Evolutionary conservation across 441 rosid species (phyloP), one percentile per base, ranked within the genome.

Genomic region (Populus trichocarpa): DNA sequence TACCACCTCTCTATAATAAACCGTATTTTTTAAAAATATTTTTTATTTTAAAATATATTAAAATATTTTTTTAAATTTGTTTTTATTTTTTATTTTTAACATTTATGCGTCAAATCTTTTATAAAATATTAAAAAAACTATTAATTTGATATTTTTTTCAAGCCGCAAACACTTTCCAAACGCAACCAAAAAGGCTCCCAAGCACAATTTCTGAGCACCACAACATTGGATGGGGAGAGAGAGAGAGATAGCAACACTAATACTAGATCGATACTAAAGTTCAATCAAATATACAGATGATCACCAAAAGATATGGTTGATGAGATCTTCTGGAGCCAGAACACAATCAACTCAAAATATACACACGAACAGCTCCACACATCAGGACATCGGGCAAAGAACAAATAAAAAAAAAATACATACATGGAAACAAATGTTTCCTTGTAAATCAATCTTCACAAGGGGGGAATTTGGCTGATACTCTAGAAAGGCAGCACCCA

Each of bases 401-500:
- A n/a, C 46, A 35, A 12, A 79, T 33, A 42, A 63, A 76, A 72
- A 79, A 36, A 64, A 80, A 30, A 30, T 30, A 30, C 32, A 30
- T 30, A 3, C 32, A 30, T 30, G 32, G 32, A 30, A 30, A 30
- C 57, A 23, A 20, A 72, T 78, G 59, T 71, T 32, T 32, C 40
- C 42, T 40, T 13, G 23, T 40, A 66, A 80, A 69, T 75, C 64
- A 77, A 75, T 69, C 74, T 76, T 28, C 8, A n/a, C 42, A 71
- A 68, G 42, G 11, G 25, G 69, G 36, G 40, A 64, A 65, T 73
- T 78, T 22, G 23, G 30, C 70, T 35, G 74, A 69, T 73, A 14
- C 57, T 73, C 78, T 88, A 90, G 78, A 88, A 88, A 13, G 96
- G 92, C 71, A 94, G 33, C 90, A 96, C 86, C 96, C 98, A 93